Base-by-base conservation (phyloP, 768 basidiomycete species). In the Auriculariales sp. region DNA sequence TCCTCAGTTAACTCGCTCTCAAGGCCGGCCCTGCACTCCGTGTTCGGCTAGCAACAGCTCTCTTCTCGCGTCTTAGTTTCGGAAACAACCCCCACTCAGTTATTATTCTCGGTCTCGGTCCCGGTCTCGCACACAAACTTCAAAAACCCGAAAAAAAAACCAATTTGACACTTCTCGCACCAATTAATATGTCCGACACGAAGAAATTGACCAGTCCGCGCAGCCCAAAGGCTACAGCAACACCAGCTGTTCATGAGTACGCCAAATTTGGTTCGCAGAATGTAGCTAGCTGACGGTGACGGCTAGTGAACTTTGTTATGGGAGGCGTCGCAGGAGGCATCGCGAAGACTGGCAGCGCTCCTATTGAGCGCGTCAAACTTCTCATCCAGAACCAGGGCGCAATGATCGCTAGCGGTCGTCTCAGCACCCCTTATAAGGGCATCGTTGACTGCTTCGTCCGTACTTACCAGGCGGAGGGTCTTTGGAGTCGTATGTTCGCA, bases 291-390 rank as follows among this genome's bases (percentile, higher is more conserved):
- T 44, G 39, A 44, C 39, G 2, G 12, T 42, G 28, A 7, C 22
- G 3, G 14, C 52, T n/a, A 50, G 54, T 56, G 47, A 56, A 59
- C 49, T 59, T 59, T 49, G 50, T 59, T 49, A 59, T 59, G 58
- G 58, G 58, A 47, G 58, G 54, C 49, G 53, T 54, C 17, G 55
- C 56, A 15, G 32, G 46, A 28, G 50, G 29, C 54, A 67, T 71
- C 64, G 63, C 70, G 60, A 71, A 71, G 68, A 71, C 70, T 52
- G 70, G 68, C 57, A 68, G 68, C 42, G 70, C 70, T 56, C 70
- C 70, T 60, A 71, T 71, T 53, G 70, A 70, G 66, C 67, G 70
- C 50, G 68, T 71, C 68, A 71, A 71, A 35, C 66, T 69, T 53
- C 57, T 65, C 59, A 64, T 64, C 52, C 62, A 67, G 60, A 67